Percentiles rank a stretch among this genome's conserved stretches.
Evolutionary conservation across 768 basidiomycete genomes (phyloP).

Genomic region (Termitomyces sp.): DNA sequence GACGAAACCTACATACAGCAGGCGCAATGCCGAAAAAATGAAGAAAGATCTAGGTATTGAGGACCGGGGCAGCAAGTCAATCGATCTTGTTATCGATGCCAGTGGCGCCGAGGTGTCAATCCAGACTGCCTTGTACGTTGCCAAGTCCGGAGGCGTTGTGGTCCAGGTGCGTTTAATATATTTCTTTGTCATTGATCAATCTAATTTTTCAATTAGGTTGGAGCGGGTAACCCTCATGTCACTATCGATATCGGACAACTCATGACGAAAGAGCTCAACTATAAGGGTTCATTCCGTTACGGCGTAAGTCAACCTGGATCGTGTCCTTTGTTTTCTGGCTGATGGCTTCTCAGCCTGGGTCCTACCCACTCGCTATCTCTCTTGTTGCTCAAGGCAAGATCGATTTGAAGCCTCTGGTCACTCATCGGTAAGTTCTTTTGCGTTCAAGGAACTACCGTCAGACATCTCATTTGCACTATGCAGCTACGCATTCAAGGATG

Average conservation of each 20-base stretch:
- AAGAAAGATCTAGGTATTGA: constrained; percentile 58
- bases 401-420: constrained; percentile 83
- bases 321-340: not conserved
- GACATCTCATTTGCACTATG: constrained; percentile 2
- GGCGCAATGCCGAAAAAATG: constrained; percentile 65
- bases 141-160: constrained; percentile 69
- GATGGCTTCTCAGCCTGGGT: constrained; percentile 53
- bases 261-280: constrained; percentile 70
- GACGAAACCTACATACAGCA: constrained; percentile 62
- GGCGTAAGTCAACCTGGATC: constrained; percentile 40
- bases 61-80: constrained; percentile 61
- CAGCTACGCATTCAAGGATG: constrained; percentile 74
- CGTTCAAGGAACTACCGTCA: not conserved
- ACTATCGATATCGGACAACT: constrained; percentile 66
- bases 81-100: constrained; percentile 89
- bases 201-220: constrained; percentile 46
- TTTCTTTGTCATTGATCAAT: not conserved
- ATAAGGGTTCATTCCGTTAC: constrained; percentile 93
- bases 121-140: constrained; percentile 76
- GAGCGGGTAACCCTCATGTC: constrained; percentile 79
- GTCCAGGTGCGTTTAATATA: constrained; percentile 45
- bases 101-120: constrained; percentile 92
- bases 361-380: constrained; percentile 81
- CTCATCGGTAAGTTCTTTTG: constrained; percentile 56
- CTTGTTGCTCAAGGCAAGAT: constrained; percentile 79